Evolutionary conservation across 257 asterid genomes (phyloP).

Genomic region (Leptodermis oblonga): DNA sequence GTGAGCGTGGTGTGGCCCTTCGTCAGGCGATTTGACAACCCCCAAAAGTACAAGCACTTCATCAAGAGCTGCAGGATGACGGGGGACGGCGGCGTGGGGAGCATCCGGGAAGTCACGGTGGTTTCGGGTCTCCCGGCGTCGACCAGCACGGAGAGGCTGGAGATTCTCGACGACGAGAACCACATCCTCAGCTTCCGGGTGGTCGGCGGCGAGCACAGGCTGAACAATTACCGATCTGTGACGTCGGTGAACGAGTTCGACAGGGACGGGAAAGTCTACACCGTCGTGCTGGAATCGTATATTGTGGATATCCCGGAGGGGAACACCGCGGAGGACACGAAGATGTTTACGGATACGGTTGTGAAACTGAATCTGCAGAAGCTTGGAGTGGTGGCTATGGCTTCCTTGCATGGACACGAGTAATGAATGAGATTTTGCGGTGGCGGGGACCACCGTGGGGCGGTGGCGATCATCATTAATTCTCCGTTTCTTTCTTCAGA

Average conservation of each 20-base stretch:
- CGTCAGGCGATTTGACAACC: slow-evolving; percentile 78
- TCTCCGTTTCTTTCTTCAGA: not conserved
- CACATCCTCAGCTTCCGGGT: slow-evolving; percentile 72
- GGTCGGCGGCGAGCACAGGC: slow-evolving; percentile 86
- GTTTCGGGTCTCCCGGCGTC: slow-evolving; percentile 93
- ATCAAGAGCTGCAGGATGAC: slow-evolving; percentile 67
- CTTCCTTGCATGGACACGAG: slow-evolving; percentile 45
- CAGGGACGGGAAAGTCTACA: slow-evolving; percentile 30
- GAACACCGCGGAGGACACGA: slow-evolving; percentile 81
- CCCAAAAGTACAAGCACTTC: slow-evolving; percentile 87
- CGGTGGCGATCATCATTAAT: slow-evolving; percentile 8
- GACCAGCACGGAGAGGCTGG: slow-evolving; percentile 83
- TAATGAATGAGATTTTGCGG: slow-evolving; percentile 8
- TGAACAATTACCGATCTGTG: slow-evolving; percentile 70
- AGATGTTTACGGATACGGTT: slow-evolving; percentile 81
- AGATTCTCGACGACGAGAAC: slow-evolving; percentile 66
- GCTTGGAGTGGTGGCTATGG: slow-evolving; percentile 63
- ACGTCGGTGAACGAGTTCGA: slow-evolving; percentile 64
- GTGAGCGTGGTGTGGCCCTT: slow-evolving; percentile 66
- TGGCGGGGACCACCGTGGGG: not conserved
- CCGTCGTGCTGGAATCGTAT: slow-evolving; percentile 70
- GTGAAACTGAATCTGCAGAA: slow-evolving; percentile 79
- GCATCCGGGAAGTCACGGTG: slow-evolving; percentile 76
- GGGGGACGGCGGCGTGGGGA: slow-evolving; percentile 85
- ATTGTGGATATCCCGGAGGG: slow-evolving; percentile 89